phyloP scores from a whole-genome alignment of 495 filamentous ascomycete genomes.

The Hypoxylon perforatum region DNA sequence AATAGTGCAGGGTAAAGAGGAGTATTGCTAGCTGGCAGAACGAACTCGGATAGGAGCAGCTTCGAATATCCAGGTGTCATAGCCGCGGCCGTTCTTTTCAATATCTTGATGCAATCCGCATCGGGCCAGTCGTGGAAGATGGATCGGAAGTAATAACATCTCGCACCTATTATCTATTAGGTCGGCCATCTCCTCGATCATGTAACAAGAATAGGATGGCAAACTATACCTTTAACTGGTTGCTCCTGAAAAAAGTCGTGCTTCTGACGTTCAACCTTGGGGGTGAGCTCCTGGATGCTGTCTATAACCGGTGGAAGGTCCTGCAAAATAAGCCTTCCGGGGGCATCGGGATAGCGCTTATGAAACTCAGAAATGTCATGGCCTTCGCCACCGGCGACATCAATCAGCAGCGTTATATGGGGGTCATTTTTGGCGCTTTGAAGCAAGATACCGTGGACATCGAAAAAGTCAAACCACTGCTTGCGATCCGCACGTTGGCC shows the following conservation, averaged over 20 bases:
- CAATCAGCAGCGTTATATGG: constrained; percentile 58
- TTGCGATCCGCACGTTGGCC: constrained; percentile 27
- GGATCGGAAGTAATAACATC: constrained; percentile 59
- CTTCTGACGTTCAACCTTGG: constrained; percentile 42
- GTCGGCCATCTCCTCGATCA: neutral
- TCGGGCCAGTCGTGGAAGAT: constrained; percentile 54
- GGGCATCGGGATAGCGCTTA: constrained; percentile 45
- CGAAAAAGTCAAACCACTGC: constrained; percentile 32
- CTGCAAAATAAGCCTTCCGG: constrained; percentile 55
- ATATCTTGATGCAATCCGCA: constrained; percentile 48
- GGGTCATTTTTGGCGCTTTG: constrained; percentile 32
- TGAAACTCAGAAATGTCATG: constrained; percentile 58
- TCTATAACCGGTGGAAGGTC: constrained; percentile 58
- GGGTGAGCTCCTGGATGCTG: constrained; percentile 30
- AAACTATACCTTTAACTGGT: constrained; percentile 53
- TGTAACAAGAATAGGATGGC: neutral
- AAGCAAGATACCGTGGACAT: constrained; percentile 20
- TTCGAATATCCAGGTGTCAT: constrained; percentile 47
- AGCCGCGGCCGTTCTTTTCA: constrained; percentile 51
- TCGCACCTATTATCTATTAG: constrained; percentile 47
- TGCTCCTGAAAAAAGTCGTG: constrained; percentile 59
- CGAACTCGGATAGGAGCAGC: constrained; percentile 58
- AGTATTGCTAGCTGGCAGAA: constrained; percentile 52
- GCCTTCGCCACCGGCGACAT: constrained; percentile 60
- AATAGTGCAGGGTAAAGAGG: constrained; percentile 45